Evolutionary conservation across 2,329 filamentous ascomycete species (phyloP).

Genomic region (Colletotrichum spinosum): DNA sequence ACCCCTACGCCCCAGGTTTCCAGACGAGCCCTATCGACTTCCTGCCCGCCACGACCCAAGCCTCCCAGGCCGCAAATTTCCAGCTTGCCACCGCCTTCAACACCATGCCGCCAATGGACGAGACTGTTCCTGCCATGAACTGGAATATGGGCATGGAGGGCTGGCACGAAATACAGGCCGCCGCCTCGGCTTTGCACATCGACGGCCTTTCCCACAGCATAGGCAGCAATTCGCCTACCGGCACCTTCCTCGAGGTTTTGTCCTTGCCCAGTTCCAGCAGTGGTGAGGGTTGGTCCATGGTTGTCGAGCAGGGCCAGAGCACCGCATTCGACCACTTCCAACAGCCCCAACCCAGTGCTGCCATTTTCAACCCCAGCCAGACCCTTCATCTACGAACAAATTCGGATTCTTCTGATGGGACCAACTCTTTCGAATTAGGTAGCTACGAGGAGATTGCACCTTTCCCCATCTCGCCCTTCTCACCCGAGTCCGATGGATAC

Average conservation of each 20-base stretch:
- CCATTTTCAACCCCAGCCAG: conserved; percentile 92
- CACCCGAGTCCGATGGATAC: conserved; percentile 82
- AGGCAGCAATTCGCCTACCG: conserved; percentile 58
- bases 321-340: conserved; percentile 74
- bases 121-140: conserved; percentile 65
- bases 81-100: conserved; percentile 73
- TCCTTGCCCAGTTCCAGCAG: conserved; percentile 86
- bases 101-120: conserved; percentile 67
- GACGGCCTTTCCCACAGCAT: conserved; percentile 57
- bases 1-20: conserved; percentile 62
- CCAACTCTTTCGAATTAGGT: conserved; percentile 74
- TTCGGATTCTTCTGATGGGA: conserved; percentile 85
- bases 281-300: conserved; percentile 82
- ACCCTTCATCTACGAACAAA: conserved; percentile 88
- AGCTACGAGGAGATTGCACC: conserved; percentile 83
- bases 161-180: conserved; percentile 82
- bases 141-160: conserved; percentile 76
- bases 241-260: conserved; percentile 82
- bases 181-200: conserved; percentile 64
- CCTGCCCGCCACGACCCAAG: conserved; percentile 71
- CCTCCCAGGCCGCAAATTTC: conserved; percentile 70
- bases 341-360: conserved; percentile 63
- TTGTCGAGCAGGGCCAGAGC: conserved; percentile 50
- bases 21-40: conserved; percentile 71
- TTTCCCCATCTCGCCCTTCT: conserved; percentile 83